Conservation (phyloP, 345 rosid genomes). For the Euphorbia tirucalli region DNA sequence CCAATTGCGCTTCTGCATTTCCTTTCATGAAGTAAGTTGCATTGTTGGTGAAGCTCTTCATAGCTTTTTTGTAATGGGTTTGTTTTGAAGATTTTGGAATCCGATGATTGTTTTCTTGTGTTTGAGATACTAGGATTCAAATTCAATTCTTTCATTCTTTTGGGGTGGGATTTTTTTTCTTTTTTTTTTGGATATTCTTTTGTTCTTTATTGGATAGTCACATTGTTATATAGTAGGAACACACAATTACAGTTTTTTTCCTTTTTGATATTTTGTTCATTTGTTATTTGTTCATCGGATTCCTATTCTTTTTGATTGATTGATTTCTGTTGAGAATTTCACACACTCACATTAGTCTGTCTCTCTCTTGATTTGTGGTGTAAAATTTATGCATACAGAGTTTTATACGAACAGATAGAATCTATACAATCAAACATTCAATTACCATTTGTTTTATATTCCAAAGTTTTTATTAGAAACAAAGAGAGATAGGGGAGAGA, state of each 20-base stretch:
- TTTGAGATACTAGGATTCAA: conserved; percentile 31
- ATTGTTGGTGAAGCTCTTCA: conserved; percentile 28
- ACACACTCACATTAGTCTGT: conserved; percentile 47
- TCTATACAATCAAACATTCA: conserved; percentile 19
- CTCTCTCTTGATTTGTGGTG: conserved; percentile 46
- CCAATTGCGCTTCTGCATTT: conserved; percentile 40
- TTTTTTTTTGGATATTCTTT: conserved; percentile 21
- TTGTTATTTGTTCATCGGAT: conserved; percentile 68
- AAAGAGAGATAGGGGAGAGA: conserved; percentile 41
- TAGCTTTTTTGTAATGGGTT: conserved; percentile 44
- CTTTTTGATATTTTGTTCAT: conserved; percentile 20
- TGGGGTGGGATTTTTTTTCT: conserved; percentile 27
- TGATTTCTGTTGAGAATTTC: conserved; percentile 29
- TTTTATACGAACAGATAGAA: conserved; percentile 19
- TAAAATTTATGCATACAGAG: conserved; percentile 24
- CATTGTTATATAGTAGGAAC: conserved; percentile 33
- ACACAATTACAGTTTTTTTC: conserved; percentile 27
- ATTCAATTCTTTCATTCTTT: conserved; percentile 84
- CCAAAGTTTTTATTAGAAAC: conserved; percentile 22
- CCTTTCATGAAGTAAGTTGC: conserved; percentile 34
- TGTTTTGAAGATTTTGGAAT: conserved; percentile 58
- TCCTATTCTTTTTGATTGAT: conserved; percentile 42
- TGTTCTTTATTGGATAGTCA: conserved; percentile 13
- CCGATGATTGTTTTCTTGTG: conserved; percentile 85
- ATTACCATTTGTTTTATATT: conserved; percentile 26